Percentiles rank a stretch among this genome's conserved stretches.
Evolutionary conservation across 139 green algal genomes (phyloP).

Genomic region (Haematococcus sp.): DNA sequence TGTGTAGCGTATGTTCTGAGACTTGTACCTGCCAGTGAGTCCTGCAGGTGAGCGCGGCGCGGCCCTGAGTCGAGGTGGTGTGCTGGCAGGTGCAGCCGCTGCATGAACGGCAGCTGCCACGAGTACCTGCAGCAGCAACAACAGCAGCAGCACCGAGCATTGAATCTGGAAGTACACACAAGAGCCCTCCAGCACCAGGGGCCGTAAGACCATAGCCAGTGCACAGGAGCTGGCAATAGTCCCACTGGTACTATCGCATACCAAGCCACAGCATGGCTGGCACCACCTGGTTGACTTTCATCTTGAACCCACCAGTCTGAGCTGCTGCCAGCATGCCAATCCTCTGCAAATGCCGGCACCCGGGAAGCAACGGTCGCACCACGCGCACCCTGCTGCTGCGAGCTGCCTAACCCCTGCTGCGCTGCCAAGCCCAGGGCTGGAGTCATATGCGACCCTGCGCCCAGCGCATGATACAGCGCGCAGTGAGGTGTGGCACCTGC

Average conservation of each 20-base stretch:
- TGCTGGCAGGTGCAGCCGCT: constrained; percentile 40
- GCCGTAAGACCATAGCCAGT: no score
- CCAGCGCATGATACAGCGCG: no score
- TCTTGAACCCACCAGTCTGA: constrained; percentile 12
- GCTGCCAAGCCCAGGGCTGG: neutral
- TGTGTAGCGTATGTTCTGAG: neutral
- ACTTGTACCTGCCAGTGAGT: neutral
- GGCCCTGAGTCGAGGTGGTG: constrained; percentile 18
- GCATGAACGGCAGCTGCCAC: constrained; percentile 47
- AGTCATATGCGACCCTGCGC: neutral
- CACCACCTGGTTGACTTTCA: no score
- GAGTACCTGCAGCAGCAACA: constrained; percentile 9
- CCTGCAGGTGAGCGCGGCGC: constrained; percentile 4
- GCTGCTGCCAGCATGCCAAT: no score
- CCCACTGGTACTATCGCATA: no score
- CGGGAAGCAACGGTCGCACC: constrained; percentile 16
- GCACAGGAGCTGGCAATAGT: no score
- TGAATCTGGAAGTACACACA: no score
- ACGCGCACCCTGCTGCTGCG: neutral
- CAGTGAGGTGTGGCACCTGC: neutral
- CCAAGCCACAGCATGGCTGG: no score
- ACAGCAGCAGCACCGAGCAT: constrained; percentile 8
- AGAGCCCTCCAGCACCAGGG: no score
- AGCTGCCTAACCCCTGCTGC: no score
- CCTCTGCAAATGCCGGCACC: neutral